Percentiles rank a stretch among this genome's conserved stretches.
Evolutionary conservation across 176 grass and related monocot genomes (phyloP).

Genomic region (Urochloa ruziziensis): DNA sequence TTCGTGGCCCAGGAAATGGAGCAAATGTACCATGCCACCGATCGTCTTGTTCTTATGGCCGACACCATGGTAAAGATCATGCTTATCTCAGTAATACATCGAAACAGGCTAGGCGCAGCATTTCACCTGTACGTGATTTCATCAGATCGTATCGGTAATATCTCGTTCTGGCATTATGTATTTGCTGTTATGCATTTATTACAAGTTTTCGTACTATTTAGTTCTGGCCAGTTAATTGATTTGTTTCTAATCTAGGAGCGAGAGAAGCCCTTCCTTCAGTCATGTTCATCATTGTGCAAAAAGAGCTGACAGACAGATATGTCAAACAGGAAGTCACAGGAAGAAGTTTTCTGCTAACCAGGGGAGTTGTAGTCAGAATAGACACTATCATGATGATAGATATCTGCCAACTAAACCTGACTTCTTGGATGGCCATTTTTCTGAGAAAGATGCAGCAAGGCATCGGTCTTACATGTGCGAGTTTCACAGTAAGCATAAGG

Average conservation of each 20-base stretch:
- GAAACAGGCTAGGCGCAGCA: neutral
- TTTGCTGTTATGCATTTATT: neutral
- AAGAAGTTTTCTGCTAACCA: slow-evolving; percentile 16
- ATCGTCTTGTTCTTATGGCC: neutral
- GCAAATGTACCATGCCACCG: neutral
- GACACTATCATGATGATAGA: slow-evolving; percentile 19
- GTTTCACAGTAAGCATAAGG: neutral
- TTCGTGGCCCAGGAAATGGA: neutral
- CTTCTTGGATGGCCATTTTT: slow-evolving; percentile 18
- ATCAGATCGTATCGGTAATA: neutral
- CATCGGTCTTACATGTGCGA: slow-evolving; percentile 20
- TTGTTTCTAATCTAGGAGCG: slow-evolving; percentile 33
- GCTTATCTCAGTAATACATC: slow-evolving; percentile 1
- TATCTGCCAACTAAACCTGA: neutral
- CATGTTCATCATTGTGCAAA: neutral
- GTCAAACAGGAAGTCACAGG: neutral
- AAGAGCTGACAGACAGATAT: slow-evolving; percentile 4
- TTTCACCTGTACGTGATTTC: slow-evolving; percentile 16
- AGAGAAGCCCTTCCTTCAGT: neutral
- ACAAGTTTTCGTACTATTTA: neutral
- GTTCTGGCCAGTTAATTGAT: neutral
- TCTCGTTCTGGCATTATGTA: neutral
- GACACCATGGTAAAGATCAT: neutral
- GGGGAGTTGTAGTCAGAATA: slow-evolving; percentile 3
- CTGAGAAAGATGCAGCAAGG: slow-evolving; percentile 4